phyloP scores from a whole-genome alignment of 169 alveolate genomes.

The Besnoitia besnoiti region DNA sequence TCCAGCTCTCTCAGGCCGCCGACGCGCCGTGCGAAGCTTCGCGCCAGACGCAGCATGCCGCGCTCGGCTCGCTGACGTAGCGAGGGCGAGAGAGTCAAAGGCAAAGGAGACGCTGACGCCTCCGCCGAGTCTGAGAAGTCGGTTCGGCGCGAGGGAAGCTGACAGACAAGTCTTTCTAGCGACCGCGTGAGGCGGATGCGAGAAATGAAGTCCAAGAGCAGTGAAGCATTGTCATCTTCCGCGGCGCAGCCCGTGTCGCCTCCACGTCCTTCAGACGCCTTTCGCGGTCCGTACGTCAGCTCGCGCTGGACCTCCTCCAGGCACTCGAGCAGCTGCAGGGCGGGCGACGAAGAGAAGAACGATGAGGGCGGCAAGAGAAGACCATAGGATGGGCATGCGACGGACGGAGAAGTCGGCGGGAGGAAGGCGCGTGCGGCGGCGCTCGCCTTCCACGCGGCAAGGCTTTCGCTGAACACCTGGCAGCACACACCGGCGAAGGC shows the following conservation, averaged over 20 bases:
- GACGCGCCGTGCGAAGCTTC: not conserved
- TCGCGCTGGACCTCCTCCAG: not conserved
- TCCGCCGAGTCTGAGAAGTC: not conserved
- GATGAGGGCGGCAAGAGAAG: not conserved
- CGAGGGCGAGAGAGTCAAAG: not conserved
- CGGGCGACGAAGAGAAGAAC: not conserved
- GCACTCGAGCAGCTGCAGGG: not conserved
- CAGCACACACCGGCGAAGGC: not conserved
- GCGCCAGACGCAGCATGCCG: not conserved
- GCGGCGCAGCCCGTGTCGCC: not conserved
- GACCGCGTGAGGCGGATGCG: not conserved
- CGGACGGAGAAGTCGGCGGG: not conserved
- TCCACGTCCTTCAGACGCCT: not conserved
- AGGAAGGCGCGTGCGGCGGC: not conserved
- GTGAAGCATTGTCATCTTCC: not conserved
- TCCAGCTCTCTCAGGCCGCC: not conserved
- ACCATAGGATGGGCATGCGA: not conserved
- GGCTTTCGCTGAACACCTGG: not conserved
- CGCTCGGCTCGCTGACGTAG: slow-evolving; percentile 4
- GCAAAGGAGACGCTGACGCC: not conserved
- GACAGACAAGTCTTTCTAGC: not conserved
- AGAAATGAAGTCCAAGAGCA: not conserved
- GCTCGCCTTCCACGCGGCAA: not conserved
- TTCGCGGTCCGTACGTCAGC: not conserved
- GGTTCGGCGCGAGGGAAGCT: not conserved